These are phyloP conservation scores for Trichoderma cornu-damae DNA, from an alignment of 2,329 filamentous ascomycete genomes.

Conservation along the genomic window DNA sequence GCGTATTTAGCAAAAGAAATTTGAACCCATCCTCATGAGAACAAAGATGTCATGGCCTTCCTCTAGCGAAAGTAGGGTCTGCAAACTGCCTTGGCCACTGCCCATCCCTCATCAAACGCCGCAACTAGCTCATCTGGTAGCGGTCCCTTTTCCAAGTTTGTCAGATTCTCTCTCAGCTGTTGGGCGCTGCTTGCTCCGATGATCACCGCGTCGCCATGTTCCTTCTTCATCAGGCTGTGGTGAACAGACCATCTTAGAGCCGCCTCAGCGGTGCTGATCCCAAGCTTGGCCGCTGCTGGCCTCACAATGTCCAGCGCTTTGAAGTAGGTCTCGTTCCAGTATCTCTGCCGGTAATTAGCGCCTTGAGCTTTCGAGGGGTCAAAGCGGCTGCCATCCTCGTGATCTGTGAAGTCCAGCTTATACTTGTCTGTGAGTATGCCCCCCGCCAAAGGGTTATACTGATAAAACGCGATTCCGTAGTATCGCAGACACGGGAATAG, in stretches of 20 bases:
- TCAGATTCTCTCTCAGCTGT: conserved; percentile 15
- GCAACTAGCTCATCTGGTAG: conserved; percentile 15
- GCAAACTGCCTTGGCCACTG: conserved; percentile 4
- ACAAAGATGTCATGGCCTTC: background rate
- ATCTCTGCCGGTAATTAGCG: conserved; percentile 9
- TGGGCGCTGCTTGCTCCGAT: conserved; percentile 15
- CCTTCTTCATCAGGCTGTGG: conserved; percentile 10
- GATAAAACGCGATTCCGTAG: conserved; percentile 63
- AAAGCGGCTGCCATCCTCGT: conserved; percentile 17
- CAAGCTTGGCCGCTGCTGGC: conserved; percentile 10
- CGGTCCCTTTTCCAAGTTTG: conserved; percentile 14
- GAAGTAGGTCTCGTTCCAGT: conserved; percentile 19
- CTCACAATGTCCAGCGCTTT: conserved; percentile 14
- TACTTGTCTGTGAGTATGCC: conserved; percentile 62
- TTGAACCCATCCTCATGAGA: background rate
- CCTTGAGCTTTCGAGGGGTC: conserved; percentile 13
- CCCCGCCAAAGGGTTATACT: conserved; percentile 68
- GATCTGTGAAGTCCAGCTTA: conserved; percentile 23
- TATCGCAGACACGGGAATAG: conserved; percentile 59
- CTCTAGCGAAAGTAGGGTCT: conserved; percentile 12
- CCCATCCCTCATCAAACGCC: conserved; percentile 16
- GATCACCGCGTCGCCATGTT: conserved; percentile 14
- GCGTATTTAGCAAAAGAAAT: background rate
- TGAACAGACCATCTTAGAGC: conserved; percentile 16
- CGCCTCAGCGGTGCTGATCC: conserved; percentile 13